Evolutionary conservation across 768 basidiomycete genomes (phyloP), one percentile per base, ranked within the genome.

Genomic region (Lyophyllum decastes): DNA sequence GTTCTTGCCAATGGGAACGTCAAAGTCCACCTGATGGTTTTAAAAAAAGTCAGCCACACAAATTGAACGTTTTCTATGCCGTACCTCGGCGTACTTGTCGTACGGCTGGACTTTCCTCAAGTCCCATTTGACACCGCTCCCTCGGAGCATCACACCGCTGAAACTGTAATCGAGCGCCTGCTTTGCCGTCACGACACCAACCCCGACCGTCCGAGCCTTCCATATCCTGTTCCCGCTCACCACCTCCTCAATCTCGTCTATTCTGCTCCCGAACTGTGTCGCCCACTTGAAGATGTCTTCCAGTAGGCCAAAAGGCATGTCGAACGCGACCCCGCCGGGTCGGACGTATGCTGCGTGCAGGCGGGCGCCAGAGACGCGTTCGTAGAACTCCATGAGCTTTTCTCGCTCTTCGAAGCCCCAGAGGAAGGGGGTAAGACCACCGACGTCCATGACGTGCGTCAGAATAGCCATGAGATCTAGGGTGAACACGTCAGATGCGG

Each of bases 361-460:
- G 54, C 96, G 95, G 4, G 96, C 96, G 62, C 96, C 96, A 9
- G 95, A 98, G 40, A 98, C 96, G 55, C 96, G 94, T 76, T 99
- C 96, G 73, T 99, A 99, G 76, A 98, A 99, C 71, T 99, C 96
- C 96, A 98, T 98, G 61, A 98, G 86, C 80, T 99, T 99, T 78
- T 98, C 96, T 55, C 96, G 94, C 74, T 99, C 96, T 75, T 98
- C 96, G 81, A 98, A 98, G 66, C 96, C 96, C 95, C 96, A 99
- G 27, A 99, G 80, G 88, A 98, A 99, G 35, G 96, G 96, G 2
- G 96, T 99, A 10, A 99, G 85, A 57, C 94, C 96, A 71, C 96
- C 96, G 61, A 99, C 96, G 68, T 99, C 94, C 92, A 94, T 95
- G 52, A 92, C 89, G 73, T 95, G 94, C 1, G 95, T 92, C 41